A percentile compares a stretch with the other conserved stretches of the same genome.
phyloP scores from a whole-genome alignment of 768 basidiomycete species.

The Phaeotremella skinneri region DNA sequence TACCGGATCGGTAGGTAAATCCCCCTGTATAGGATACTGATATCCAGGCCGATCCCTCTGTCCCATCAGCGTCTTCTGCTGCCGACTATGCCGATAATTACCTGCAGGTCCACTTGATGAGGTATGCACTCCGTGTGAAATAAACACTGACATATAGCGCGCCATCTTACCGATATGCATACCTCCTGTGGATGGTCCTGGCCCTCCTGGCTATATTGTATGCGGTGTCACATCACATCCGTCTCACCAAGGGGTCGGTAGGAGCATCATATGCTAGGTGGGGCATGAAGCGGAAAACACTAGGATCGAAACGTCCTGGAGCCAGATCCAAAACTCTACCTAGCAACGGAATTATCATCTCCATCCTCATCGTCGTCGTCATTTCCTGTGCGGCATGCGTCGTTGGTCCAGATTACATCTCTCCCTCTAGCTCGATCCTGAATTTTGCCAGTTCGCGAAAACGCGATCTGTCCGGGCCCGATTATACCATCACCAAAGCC shows the following conservation, averaged over 20 bases:
- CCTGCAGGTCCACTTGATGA: constrained; percentile 49
- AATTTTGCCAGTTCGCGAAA: constrained; percentile 50
- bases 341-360: constrained; percentile 64
- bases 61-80: constrained; percentile 40
- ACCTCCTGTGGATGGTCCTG: constrained; percentile 49
- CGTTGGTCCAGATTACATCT: constrained; percentile 68
- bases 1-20: not conserved
- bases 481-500: constrained; percentile 64
- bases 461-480: constrained; percentile 54
- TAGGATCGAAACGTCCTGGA: constrained; percentile 24
- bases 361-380: constrained; percentile 55
- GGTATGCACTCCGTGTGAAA: constrained; percentile 26
- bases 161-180: constrained; percentile 50
- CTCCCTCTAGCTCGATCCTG: constrained; percentile 58
- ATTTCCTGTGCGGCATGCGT: constrained; percentile 58
- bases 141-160: constrained; percentile 22
- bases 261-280: constrained; percentile 61
- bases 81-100: constrained; percentile 47
- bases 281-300: constrained; percentile 50
- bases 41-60: constrained; percentile 41
- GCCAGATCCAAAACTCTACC: constrained; percentile 53
- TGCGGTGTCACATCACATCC: constrained; percentile 44
- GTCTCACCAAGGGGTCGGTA: constrained; percentile 46
- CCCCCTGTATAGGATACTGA: constrained; percentile 8
- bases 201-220: constrained; percentile 39